Evolutionary conservation across 768 basidiomycete genomes (phyloP).

Genomic region (Boletus edulis): DNA sequence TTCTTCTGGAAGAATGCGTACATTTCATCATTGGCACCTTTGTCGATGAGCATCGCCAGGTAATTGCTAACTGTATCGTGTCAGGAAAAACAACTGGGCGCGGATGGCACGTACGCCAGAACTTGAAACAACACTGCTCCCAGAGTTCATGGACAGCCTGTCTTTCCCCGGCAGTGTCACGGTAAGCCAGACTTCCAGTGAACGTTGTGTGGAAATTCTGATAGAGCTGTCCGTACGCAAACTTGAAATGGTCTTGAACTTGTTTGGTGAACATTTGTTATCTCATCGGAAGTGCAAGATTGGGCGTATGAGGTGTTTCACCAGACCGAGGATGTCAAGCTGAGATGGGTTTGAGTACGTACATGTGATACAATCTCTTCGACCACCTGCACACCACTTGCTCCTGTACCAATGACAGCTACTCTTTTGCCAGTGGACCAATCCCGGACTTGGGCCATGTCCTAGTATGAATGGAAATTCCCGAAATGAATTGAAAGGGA

Average conservation of each 20-base stretch:
- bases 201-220: not conserved
- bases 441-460: too few relatives aligned
- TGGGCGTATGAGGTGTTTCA: not conserved
- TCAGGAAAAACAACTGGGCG: too few relatives aligned
- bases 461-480: not conserved
- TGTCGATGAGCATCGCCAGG: not conserved
- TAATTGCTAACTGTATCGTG: constrained; percentile 2
- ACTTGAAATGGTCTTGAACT: not conserved
- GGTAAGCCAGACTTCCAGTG: not conserved
- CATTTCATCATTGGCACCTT: not conserved
- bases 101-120: not conserved
- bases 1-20: constrained; percentile 15
- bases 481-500: too few relatives aligned
- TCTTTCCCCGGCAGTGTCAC: constrained; percentile 1
- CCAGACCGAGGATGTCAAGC: too few relatives aligned
- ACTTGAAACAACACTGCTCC: not conserved
- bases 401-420: not conserved
- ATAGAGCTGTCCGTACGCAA: not conserved
- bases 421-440: not conserved
- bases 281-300: not conserved
- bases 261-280: not conserved
- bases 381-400: not conserved
- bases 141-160: not conserved
- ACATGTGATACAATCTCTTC: not conserved
- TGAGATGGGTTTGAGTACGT: not conserved